Evolutionary conservation across 345 rosid species (phyloP).

Genomic region (Heritiera littoralis): DNA sequence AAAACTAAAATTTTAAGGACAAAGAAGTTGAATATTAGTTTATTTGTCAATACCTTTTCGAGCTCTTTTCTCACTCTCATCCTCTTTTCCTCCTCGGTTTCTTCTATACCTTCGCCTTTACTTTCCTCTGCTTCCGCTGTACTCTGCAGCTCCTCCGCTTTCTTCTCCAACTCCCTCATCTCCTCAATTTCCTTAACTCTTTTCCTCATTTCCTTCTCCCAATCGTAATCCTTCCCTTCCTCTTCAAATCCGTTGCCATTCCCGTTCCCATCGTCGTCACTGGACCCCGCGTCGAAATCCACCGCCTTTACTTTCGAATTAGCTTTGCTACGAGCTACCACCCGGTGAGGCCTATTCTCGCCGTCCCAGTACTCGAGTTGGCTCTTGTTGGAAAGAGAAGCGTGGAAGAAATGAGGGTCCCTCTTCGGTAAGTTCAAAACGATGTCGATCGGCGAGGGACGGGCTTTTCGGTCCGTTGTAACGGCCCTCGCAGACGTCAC

Average conservation of each 20-base stretch:
- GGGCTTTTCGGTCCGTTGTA: constrained; percentile 60
- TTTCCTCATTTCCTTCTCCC: constrained; percentile 79
- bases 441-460: constrained; percentile 48
- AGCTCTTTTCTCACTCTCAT: constrained; percentile 84
- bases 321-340: constrained; percentile 53
- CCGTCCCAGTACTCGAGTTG: constrained; percentile 50
- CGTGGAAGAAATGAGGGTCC: constrained; percentile 42
- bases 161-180: constrained; percentile 79
- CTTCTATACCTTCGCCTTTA: constrained; percentile 47
- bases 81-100: constrained; percentile 83
- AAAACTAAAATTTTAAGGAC: background rate
- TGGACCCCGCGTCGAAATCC: constrained; percentile 64
- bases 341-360: constrained; percentile 46
- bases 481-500: constrained; percentile 45
- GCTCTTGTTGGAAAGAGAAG: constrained; percentile 42
- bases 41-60: constrained; percentile 53
- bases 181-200: constrained; percentile 78
- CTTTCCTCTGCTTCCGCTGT: constrained; percentile 47
- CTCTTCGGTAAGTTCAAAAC: constrained; percentile 54
- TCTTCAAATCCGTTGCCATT: constrained; percentile 49
- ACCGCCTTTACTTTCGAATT: constrained; percentile 71
- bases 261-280: constrained; percentile 46
- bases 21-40: background rate
- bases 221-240: constrained; percentile 46
- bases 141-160: constrained; percentile 84